phyloP scores from a whole-genome alignment of 1,139 yeast species.

The Candida glucosophila region DNA sequence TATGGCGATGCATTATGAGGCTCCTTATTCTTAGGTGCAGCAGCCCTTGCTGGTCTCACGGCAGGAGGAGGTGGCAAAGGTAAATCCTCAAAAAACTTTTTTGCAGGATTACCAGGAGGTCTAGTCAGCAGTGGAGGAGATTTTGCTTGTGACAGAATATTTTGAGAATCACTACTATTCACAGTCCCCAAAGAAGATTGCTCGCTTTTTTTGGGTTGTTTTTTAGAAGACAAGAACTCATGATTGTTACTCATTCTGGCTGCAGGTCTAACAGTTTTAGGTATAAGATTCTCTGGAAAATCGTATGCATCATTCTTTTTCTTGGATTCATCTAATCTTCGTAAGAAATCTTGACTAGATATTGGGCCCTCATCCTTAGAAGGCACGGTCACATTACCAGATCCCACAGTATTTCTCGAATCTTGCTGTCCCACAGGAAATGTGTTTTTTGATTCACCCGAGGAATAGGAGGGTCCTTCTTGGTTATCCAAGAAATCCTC shows the following conservation, averaged over 20 bases:
- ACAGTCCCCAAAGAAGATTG: background rate
- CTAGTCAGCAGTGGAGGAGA: constrained; percentile 8
- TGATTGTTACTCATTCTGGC: constrained; percentile 2
- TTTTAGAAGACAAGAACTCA: constrained; percentile 2
- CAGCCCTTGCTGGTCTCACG: constrained; percentile 23
- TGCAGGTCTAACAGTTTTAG: constrained; percentile 16
- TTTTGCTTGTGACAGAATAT: background rate
- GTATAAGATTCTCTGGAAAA: constrained; percentile 58
- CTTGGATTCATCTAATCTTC: constrained; percentile 14
- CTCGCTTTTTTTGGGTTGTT: constrained; percentile 1
- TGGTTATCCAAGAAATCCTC: constrained; percentile 10
- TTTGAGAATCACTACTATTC: constrained; percentile 1
- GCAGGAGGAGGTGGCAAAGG: constrained; percentile 26
- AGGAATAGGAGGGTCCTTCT: constrained; percentile 8
- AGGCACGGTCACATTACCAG: too few species aligned
- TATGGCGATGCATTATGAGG: too few species aligned
- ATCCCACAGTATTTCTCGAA: too few species aligned
- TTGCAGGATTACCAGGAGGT: too few species aligned
- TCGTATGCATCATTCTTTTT: constrained; percentile 71
- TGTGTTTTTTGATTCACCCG: constrained; percentile 1
- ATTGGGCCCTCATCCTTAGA: background rate
- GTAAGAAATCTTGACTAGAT: constrained; percentile 5
- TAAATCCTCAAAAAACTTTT: constrained; percentile 54
- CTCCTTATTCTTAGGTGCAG: constrained; percentile 12
- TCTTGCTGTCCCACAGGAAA: background rate